Conservation (phyloP, 208 protist species). For the Trypanosomatidae sp. region DNA sequence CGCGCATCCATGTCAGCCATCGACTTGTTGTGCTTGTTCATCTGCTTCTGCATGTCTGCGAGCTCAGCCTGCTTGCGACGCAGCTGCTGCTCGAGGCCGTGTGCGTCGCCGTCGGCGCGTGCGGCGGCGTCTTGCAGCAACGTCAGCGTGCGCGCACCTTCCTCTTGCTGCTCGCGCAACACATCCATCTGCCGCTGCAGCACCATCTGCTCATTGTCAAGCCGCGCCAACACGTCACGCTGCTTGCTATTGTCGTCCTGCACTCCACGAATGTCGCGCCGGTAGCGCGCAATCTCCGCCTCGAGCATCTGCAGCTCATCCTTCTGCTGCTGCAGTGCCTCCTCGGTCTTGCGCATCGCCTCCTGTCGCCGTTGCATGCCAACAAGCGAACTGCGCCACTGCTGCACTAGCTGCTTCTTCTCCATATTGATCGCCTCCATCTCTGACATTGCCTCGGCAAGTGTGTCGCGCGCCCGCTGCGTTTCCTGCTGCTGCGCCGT, state of each 20-base stretch:
- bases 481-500: slow-evolving; percentile 85
- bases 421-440: slow-evolving; percentile 93
- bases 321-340: slow-evolving; percentile 85
- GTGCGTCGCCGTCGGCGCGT: slow-evolving; percentile 61
- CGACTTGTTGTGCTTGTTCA: slow-evolving; percentile 68
- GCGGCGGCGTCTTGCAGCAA: slow-evolving; percentile 76
- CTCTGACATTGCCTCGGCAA: slow-evolving; percentile 86
- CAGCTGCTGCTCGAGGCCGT: slow-evolving; percentile 70
- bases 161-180: slow-evolving; percentile 55
- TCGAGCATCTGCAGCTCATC: slow-evolving; percentile 83
- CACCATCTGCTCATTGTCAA: slow-evolving; percentile 84
- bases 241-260: slow-evolving; percentile 87
- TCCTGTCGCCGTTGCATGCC: slow-evolving; percentile 92
- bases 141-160: slow-evolving; percentile 51
- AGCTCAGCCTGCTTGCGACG: slow-evolving; percentile 53
- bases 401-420: slow-evolving; percentile 91
- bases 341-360: slow-evolving; percentile 86
- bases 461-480: slow-evolving; percentile 63
- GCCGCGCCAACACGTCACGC: slow-evolving; percentile 81
- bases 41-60: slow-evolving; percentile 64
- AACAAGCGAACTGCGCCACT: slow-evolving; percentile 89
- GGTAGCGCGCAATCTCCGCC: slow-evolving; percentile 87
- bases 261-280: slow-evolving; percentile 64
- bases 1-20: slow-evolving; percentile 83
- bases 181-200: slow-evolving; percentile 87